phyloP scores from a whole-genome alignment of 139 green algal genomes.

The Coelastrella sp. region DNA sequence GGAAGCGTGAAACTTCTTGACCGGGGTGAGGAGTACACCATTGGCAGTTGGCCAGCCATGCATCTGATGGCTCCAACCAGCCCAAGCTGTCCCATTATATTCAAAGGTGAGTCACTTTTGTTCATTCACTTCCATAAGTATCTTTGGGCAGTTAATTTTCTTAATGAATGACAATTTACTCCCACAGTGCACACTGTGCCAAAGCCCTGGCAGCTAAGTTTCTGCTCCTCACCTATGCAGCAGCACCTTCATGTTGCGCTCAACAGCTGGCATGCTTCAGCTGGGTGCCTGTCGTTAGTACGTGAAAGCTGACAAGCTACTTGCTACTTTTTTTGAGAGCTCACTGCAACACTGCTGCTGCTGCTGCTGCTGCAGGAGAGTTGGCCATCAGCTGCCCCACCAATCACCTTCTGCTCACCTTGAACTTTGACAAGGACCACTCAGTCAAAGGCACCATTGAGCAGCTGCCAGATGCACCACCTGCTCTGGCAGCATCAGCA shows the following conservation, averaged over 20 bases:
- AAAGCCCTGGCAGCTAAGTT: no score
- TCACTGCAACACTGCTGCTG: neutral
- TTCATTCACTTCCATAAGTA: no score
- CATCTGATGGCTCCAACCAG: slow-evolving; percentile 31
- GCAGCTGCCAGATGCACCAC: neutral
- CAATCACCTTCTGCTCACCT: slow-evolving; percentile 31
- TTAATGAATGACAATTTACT: no score
- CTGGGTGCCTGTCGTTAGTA: no score
- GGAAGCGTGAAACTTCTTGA: slow-evolving; percentile 8
- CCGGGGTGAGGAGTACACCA: neutral
- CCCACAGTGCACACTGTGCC: no score
- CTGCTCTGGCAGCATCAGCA: neutral
- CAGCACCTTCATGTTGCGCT: no score
- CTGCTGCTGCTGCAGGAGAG: slow-evolving; percentile 54
- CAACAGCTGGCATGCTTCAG: no score
- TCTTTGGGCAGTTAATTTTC: no score
- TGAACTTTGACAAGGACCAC: slow-evolving; percentile 50
- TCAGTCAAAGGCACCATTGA: slow-evolving; percentile 55
- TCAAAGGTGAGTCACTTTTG: slow-evolving; percentile 10
- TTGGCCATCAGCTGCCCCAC: slow-evolving; percentile 49
- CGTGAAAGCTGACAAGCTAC: no score
- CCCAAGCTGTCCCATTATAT: slow-evolving; percentile 19
- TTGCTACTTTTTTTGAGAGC: neutral
- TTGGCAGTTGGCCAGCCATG: slow-evolving; percentile 22
- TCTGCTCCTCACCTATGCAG: no score